These are phyloP conservation scores for Daldinia decipiens DNA, from an alignment of 495 filamentous ascomycete genomes.

Conservation along the genomic window DNA sequence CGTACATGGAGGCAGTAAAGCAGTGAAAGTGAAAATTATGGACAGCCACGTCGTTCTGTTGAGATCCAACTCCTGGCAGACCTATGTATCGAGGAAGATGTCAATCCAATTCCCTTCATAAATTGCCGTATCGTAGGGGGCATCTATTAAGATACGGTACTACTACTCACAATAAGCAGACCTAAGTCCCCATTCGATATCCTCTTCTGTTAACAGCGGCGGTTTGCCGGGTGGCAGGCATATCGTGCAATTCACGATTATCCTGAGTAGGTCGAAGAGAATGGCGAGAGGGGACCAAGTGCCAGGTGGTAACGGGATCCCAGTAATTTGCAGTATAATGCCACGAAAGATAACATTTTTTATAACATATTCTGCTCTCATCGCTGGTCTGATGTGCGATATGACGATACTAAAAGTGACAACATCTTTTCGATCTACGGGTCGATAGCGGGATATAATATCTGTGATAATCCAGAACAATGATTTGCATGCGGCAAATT, in stretches of 20 bases:
- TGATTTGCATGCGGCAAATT: not conserved
- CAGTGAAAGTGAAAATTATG: slow-evolving; percentile 8
- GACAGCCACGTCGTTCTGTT: not conserved
- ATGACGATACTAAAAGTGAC: not conserved
- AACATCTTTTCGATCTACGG: not conserved
- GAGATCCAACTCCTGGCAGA: not conserved
- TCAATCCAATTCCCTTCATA: not conserved
- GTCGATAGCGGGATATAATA: not conserved
- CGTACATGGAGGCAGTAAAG: slow-evolving; percentile 7
- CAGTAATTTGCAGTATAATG: not conserved
- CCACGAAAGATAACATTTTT: not conserved
- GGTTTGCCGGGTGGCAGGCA: not conserved
- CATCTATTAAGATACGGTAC: not conserved
- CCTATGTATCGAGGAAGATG: not conserved
- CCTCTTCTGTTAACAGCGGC: not conserved
- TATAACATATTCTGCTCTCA: not conserved
- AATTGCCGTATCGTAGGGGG: not conserved
- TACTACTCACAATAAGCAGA: slow-evolving; percentile 2
- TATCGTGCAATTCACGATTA: not conserved
- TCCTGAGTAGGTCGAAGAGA: not conserved
- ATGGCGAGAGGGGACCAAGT: not conserved
- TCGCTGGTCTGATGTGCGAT: not conserved
- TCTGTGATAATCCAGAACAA: not conserved
- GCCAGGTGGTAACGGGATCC: fast-evolving
- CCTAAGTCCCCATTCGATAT: not conserved